A percentile compares a stretch with the other conserved stretches of the same genome.
These are phyloP conservation scores for Gossypium australe DNA, from an alignment of 345 rosid species.

Conservation along the genomic window DNA sequence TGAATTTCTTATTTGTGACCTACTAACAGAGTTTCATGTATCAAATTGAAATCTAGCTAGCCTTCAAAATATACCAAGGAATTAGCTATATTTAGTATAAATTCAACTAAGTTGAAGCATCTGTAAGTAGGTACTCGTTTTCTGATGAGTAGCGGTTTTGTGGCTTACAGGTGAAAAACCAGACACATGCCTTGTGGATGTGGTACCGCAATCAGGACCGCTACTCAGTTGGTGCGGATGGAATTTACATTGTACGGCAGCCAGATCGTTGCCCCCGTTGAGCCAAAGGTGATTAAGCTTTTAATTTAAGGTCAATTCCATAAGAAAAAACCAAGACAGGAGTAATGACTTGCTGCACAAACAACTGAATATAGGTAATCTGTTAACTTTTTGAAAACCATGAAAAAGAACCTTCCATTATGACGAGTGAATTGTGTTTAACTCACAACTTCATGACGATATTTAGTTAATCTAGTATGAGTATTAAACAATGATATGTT, in stretches of 20 bases:
- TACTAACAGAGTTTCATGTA: background rate
- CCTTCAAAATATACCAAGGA: background rate
- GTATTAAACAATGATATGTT: too few relatives aligned
- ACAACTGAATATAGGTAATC: background rate
- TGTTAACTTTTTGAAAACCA: background rate
- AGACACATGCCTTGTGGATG: slow-evolving; percentile 81
- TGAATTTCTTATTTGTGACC: too few relatives aligned
- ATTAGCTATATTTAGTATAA: background rate
- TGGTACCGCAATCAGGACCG: slow-evolving; percentile 74
- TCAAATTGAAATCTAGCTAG: background rate
- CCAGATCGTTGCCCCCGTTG: slow-evolving; percentile 44
- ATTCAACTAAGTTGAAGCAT: background rate
- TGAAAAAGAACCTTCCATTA: background rate
- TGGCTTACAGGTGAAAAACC: slow-evolving; percentile 60
- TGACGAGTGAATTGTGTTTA: too few relatives aligned
- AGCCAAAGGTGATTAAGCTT: slow-evolving; percentile 21
- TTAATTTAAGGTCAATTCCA: background rate
- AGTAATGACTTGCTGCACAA: background rate
- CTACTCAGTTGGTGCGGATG: slow-evolving; percentile 39
- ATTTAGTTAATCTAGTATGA: too few relatives aligned
- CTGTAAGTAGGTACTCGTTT: background rate
- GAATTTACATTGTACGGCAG: slow-evolving; percentile 64
- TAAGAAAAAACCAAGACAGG: background rate
- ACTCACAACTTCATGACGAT: too few relatives aligned
- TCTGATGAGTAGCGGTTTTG: background rate